Percentiles rank a stretch among this genome's conserved stretches.
phyloP scores from a whole-genome alignment of 805 yeast genomes.

The Ogataea thermomethanolica region DNA sequence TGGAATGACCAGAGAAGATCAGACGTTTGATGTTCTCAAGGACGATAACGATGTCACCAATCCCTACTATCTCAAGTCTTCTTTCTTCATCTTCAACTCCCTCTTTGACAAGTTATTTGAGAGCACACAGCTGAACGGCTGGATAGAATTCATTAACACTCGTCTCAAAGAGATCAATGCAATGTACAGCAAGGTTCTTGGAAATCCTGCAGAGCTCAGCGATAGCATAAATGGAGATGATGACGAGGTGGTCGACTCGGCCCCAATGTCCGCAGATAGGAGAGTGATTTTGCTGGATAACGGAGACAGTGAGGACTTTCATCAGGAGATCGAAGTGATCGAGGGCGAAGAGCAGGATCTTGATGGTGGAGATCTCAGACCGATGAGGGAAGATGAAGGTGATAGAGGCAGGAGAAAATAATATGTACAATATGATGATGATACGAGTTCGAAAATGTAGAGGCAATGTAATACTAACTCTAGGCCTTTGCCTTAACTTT shows the following conservation, averaged over 20 bases:
- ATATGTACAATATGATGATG: slow-evolving; percentile 13
- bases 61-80: slow-evolving; percentile 31
- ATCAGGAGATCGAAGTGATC: slow-evolving; percentile 33
- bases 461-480: neutral
- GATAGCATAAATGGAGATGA: slow-evolving; percentile 26
- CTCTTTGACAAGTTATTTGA: slow-evolving; percentile 31
- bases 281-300: slow-evolving; percentile 34
- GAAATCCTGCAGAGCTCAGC: slow-evolving; percentile 38
- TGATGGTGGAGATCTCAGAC: slow-evolving; percentile 33
- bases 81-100: slow-evolving; percentile 32
- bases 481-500: slow-evolving; percentile 1
- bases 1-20: slow-evolving; percentile 33
- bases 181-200: slow-evolving; percentile 54
- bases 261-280: slow-evolving; percentile 14
- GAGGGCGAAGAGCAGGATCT: slow-evolving; percentile 24
- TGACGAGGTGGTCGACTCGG: slow-evolving; percentile 19
- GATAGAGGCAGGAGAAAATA: slow-evolving; percentile 18
- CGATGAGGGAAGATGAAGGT: slow-evolving; percentile 30
- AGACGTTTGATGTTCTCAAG: slow-evolving; percentile 29
- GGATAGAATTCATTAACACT: slow-evolving; percentile 51
- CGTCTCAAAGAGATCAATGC: slow-evolving; percentile 50
- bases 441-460: neutral
- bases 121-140: slow-evolving; percentile 27
- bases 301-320: slow-evolving; percentile 44
- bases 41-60: slow-evolving; percentile 27